A percentile compares a stretch with the other conserved stretches of the same genome.
Conservation (phyloP, 2,329 filamentous ascomycete species). For the Paraphoma sp. region DNA sequence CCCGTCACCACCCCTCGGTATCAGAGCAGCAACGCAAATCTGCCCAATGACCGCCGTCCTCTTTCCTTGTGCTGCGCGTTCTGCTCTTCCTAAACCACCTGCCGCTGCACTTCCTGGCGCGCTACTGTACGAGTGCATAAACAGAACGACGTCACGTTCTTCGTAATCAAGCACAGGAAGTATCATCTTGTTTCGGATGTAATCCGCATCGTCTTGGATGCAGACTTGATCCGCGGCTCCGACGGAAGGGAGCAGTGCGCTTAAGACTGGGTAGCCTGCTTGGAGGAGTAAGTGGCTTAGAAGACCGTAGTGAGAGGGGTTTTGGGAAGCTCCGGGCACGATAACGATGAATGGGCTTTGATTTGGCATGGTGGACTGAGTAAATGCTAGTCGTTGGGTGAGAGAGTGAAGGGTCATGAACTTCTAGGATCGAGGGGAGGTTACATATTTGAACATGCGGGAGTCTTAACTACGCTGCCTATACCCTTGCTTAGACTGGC, state of each 20-base stretch:
- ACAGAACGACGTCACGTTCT: constrained; percentile 21
- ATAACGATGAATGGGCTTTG: constrained; percentile 40
- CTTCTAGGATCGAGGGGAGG: not conserved
- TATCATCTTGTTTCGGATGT: constrained; percentile 19
- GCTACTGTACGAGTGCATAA: constrained; percentile 26
- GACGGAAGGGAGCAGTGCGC: constrained; percentile 28
- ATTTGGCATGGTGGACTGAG: constrained; percentile 10
- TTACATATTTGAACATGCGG: no score
- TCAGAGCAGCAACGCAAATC: constrained; percentile 16
- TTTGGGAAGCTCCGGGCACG: constrained; percentile 42
- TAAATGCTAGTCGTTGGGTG: not conserved
- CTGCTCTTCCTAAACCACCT: constrained; percentile 9
- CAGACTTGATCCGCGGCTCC: constrained; percentile 16
- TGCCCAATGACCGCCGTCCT: constrained; percentile 27
- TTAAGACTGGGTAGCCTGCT: constrained; percentile 28
- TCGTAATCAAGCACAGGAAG: constrained; percentile 21
- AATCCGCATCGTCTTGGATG: constrained; percentile 13
- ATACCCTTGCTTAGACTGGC: no score
- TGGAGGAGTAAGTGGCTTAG: constrained; percentile 28
- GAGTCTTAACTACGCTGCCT: no score
- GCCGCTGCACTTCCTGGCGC: constrained; percentile 18
- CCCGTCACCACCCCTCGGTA: constrained; percentile 20
- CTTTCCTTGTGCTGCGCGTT: constrained; percentile 19
- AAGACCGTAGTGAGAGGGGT: constrained; percentile 33
- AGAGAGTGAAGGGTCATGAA: not conserved